Percentiles rank a stretch among this genome's conserved stretches.
phyloP scores from a whole-genome alignment of 768 basidiomycete genomes.

The Hypholoma sublateritium region DNA sequence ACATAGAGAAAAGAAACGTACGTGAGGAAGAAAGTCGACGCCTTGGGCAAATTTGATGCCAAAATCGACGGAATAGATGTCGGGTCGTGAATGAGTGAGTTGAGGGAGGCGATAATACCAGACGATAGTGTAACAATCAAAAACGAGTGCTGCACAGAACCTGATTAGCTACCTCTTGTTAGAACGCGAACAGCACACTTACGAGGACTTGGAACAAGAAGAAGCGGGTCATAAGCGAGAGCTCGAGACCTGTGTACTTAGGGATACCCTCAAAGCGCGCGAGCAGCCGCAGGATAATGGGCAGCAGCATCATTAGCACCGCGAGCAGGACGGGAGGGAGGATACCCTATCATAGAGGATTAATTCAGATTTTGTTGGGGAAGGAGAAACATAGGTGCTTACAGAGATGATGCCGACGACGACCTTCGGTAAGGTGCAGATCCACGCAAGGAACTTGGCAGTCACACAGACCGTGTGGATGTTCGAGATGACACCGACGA shows the following conservation, averaged over 20 bases:
- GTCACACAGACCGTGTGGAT: slow-evolving; percentile 64
- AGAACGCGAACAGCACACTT: slow-evolving; percentile 30
- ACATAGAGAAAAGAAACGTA: slow-evolving; percentile 29
- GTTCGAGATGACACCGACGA: slow-evolving; percentile 87
- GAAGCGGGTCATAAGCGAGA: slow-evolving; percentile 89
- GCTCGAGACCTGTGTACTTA: slow-evolving; percentile 76
- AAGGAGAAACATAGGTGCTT: slow-evolving; percentile 7
- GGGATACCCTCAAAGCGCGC: slow-evolving; percentile 91
- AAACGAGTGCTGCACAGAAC: slow-evolving; percentile 77
- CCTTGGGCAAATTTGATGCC: slow-evolving; percentile 75
- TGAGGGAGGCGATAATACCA: slow-evolving; percentile 76
- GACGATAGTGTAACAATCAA: slow-evolving; percentile 83
- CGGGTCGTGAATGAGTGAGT: slow-evolving; percentile 64
- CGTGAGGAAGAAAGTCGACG: slow-evolving; percentile 92
- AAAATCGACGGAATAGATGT: slow-evolving; percentile 66
- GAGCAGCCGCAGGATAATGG: slow-evolving; percentile 75
- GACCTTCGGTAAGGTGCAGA: slow-evolving; percentile 64
- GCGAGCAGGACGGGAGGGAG: slow-evolving; percentile 86
- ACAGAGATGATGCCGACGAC: slow-evolving; percentile 77
- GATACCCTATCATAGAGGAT: slow-evolving; percentile 56
- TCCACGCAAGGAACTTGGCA: slow-evolving; percentile 78
- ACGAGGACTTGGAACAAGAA: slow-evolving; percentile 93
- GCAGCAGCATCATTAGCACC: slow-evolving; percentile 87
- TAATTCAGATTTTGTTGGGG: neutral
- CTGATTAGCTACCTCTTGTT: neutral